phyloP scores from a whole-genome alignment of 345 rosid species.

The Theobroma cacao region DNA sequence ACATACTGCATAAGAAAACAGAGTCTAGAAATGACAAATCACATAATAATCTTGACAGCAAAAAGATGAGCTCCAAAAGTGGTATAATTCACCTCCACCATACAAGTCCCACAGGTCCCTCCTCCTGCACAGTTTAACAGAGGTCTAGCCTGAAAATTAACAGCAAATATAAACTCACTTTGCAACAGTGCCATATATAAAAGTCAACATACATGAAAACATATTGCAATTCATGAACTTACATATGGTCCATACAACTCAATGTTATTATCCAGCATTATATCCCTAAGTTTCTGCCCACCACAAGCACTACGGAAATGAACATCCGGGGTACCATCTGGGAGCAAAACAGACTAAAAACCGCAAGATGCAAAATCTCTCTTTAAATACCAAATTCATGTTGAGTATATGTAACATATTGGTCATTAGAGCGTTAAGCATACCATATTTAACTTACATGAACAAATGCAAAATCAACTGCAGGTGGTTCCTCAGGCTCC shows the following conservation, averaged over 20 bases:
- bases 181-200: not conserved
- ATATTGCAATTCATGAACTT: slow-evolving; percentile 19
- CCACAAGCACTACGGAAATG: slow-evolving; percentile 69
- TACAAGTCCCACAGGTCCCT: slow-evolving; percentile 90
- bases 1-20: too few species aligned
- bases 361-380: not conserved
- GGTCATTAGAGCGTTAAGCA: not conserved
- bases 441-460: slow-evolving; percentile 46
- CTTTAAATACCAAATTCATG: not conserved
- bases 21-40: not conserved
- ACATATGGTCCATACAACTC: slow-evolving; percentile 94
- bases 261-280: slow-evolving; percentile 77
- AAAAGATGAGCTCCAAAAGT: not conserved
- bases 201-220: not conserved
- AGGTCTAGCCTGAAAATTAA: slow-evolving; percentile 48
- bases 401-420: not conserved
- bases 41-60: not conserved
- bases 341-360: slow-evolving; percentile 75
- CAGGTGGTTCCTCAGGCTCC: slow-evolving; percentile 50
- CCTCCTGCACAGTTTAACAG: slow-evolving; percentile 86
- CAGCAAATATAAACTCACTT: not conserved
- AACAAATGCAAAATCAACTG: slow-evolving; percentile 72
- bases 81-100: slow-evolving; percentile 68
- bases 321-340: slow-evolving; percentile 87
- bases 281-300: slow-evolving; percentile 88